Evolutionary conservation across 23 red algal genomes (phyloP), one percentile per base, ranked within the genome.

Genomic region (Gracilaria domingensis): DNA sequence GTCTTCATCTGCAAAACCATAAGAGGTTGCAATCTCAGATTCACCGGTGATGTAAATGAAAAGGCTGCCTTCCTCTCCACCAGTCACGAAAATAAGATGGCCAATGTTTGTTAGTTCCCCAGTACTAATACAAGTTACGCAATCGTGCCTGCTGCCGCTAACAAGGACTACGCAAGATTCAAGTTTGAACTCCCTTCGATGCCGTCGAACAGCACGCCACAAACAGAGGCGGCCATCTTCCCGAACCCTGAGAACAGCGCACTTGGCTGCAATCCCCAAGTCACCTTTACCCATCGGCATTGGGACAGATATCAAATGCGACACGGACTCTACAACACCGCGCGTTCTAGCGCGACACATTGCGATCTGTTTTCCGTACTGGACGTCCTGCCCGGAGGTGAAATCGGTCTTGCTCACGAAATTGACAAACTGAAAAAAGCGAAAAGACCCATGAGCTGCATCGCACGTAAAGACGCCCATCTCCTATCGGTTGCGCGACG

Each of bases 371-470:
- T 74, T 71, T 4, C 53, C 76, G 49, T 79, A 53, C 37, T 80
- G 75, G n/a, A 91, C 67, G 62, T 91, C 76, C 21, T 67, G 87
- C 23, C 36, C 87, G 20, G 87, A 69, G 45, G 55, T 26, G 26
- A 64, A 59, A 38, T 66, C 87, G 32, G 44, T 47, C 60, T 82
- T 65, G 57, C 66, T 91, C 12, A 80, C 56, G 69, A 66, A 42
- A 26, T 81, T 82, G 13, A 71, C 33, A 53, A 91, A 91, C n/a
- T 91, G 44, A 49, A 81, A 91, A 33, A 91, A 55, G 5, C 76
- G 87, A 0, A 91, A 32, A 2, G 87, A 47, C 8, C 75, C 81
- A 35, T 53, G 40, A 82, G 83, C 90, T 12, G 90, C 56, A 57
- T 86, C 90, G 61, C 55, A 79, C 0, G 72, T 35, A 37, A 86